Conservation (phyloP, 2,329 filamentous ascomycete species). For the Paracamarosporium sp. region DNA sequence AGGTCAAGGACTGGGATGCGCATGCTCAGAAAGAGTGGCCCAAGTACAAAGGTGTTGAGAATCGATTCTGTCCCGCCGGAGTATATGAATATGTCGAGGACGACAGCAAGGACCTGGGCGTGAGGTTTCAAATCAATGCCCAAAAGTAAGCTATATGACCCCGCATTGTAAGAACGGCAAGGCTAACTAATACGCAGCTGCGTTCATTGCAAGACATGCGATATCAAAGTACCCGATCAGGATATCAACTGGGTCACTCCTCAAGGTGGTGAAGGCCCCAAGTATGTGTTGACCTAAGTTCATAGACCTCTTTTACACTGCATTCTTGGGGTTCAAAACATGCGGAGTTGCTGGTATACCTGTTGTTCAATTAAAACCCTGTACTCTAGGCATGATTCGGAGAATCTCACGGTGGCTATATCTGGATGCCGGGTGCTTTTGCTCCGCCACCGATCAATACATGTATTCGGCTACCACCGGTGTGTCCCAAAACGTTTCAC, state of each 20-base stretch:
- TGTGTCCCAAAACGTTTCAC: background rate
- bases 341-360: slow-evolving; percentile 4
- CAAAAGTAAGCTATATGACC: slow-evolving; percentile 77
- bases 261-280: slow-evolving; percentile 81
- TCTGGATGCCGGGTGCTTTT: slow-evolving; percentile 5
- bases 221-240: slow-evolving; percentile 96
- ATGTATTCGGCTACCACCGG: background rate
- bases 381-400: slow-evolving; percentile 2
- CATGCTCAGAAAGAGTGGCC: slow-evolving; percentile 86
- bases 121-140: slow-evolving; percentile 95
- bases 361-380: slow-evolving; percentile 2
- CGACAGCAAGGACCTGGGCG: slow-evolving; percentile 80
- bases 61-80: slow-evolving; percentile 94
- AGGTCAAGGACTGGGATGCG: slow-evolving; percentile 93
- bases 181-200: slow-evolving; percentile 66
- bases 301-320: background rate
- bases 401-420: background rate
- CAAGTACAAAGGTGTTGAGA: slow-evolving; percentile 89
- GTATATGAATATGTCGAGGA: slow-evolving; percentile 99
- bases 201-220: slow-evolving; percentile 99
- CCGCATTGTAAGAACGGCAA: background rate
- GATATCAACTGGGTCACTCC: slow-evolving; percentile 94
- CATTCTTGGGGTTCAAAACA: slow-evolving; percentile 7
- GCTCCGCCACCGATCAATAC: slow-evolving; percentile 1
- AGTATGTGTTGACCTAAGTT: slow-evolving; percentile 66